Base-by-base conservation (phyloP, 2,329 filamentous ascomycete genomes). In the Arthrobotrys megalospora region DNA sequence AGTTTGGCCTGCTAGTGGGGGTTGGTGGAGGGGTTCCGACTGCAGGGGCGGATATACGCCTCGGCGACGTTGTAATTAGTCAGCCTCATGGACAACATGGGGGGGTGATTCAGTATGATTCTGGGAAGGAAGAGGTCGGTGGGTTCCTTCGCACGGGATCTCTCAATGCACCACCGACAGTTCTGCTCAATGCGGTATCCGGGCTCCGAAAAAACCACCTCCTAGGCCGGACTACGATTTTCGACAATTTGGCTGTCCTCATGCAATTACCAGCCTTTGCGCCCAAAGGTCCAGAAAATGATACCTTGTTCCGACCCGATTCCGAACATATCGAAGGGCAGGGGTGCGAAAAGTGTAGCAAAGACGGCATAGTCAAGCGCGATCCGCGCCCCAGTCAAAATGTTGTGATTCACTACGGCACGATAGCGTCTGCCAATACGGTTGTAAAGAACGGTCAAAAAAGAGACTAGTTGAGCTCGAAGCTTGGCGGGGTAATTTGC, bases 1-100 rank as follows among this genome's bases (percentile, higher is more conserved):
- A 55, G 34, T 64, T 71, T 34, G 58, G 58, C 14, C 47, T 70
- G 16, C n/a, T 71, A 38, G 68, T 71, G 7, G 68, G 68, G 11
- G 45, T 64, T 8, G 68, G 68, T 4, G 47, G 68, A 6, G 68
- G 68, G 1, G 36, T 55, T 6, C 68, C 55, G 11, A 12, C 12
- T 24, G 45, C 28, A n/a, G 14, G 3, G 1, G n/a, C 14, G 19
- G 69, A 80, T 38, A 65, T 82, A 34, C 69, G 52, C 7, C 50
- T 73, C 19, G 69, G 69, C 1, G 69, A 73, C 43, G 60, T 66
- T 24, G 69, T 73, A 6, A 24, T 73, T 19, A 50, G 69, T 6
- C n/a, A 38, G 11, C 68, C 68, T 12, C 43, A 19, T 8, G 5
- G 7, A 14, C 32, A 19, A 6, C n/a, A 34, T 32, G 53, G 58